Evolutionary conservation across 495 filamentous ascomycete species (phyloP).

Genomic region (Pseudomonodictys pantanalensis): DNA sequence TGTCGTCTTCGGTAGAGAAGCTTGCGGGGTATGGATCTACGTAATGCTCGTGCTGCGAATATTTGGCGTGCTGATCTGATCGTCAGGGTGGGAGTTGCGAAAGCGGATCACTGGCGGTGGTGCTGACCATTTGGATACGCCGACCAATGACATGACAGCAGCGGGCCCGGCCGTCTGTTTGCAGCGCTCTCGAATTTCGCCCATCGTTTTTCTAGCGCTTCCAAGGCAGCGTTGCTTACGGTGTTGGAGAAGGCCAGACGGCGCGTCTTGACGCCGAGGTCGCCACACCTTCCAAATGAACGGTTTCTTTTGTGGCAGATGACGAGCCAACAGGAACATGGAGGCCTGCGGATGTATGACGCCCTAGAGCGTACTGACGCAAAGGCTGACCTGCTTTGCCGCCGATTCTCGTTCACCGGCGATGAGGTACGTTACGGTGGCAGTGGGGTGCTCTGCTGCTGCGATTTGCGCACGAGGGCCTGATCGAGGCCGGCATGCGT

Average conservation of each 20-base stretch:
- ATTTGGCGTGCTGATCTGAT: no score
- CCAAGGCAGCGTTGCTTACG: no score
- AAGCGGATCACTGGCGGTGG: no score
- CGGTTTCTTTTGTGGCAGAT: slow-evolving; percentile 14
- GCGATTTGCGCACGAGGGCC: slow-evolving; percentile 11
- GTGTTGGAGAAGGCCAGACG: slow-evolving; percentile 1
- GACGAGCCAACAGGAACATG: background rate
- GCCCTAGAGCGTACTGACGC: slow-evolving; percentile 9
- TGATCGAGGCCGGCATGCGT: slow-evolving; percentile 13
- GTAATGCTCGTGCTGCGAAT: background rate
- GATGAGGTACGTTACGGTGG: background rate
- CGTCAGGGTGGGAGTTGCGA: no score
- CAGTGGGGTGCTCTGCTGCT: background rate
- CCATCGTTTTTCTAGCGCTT: slow-evolving; percentile 9
- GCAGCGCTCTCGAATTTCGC: no score
- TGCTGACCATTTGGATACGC: no score
- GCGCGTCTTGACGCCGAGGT: slow-evolving; percentile 8
- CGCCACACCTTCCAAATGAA: slow-evolving; percentile 14
- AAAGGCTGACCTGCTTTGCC: slow-evolving; percentile 15
- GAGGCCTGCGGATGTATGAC: slow-evolving; percentile 18
- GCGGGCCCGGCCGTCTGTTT: no score
- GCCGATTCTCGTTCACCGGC: background rate
- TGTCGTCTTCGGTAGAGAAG: background rate
- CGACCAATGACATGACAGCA: no score
- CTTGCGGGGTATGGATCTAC: background rate